Evolutionary conservation across 2,329 filamentous ascomycete genomes (phyloP), one percentile per base, ranked within the genome.

Genomic region (Epichloe coenophiala): DNA sequence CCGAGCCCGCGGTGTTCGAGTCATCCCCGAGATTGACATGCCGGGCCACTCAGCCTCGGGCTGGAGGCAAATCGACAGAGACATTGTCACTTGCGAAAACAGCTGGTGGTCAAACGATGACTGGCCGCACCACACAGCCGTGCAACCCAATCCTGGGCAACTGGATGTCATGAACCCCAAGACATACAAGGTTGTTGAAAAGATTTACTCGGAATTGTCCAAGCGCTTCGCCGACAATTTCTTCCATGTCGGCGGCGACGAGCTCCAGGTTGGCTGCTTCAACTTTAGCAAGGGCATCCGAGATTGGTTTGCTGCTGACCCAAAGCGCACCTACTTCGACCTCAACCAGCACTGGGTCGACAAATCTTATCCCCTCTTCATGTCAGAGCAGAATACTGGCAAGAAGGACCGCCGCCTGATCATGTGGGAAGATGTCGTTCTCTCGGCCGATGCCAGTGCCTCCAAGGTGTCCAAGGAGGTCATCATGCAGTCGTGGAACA

Each of bases 81-180:
- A 68, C 35, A 74, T 80, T 42, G 66, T 81, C 13, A 69, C 77
- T 2, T 81, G 77, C 61, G 64, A 62, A n/a, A 65, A 80, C 60
- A 72, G 72, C 21, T 81, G 77, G 77, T 81, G 77, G 77, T 77
- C 74, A 38, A 80, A 80, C 59, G 77, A 81, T 51, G 62, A 68
- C 55, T 80, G 71, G 71, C 52, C 68, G 1, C 57, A 66, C 6
- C 75, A 79, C 58, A 78, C 75, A 1, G 74, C 33, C 12, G 73
- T 78, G 8, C 65, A 78, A 63, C 76, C 76, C 1, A 77, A 75
- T 57, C 76, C 76, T 0, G 76, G 76, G 19, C 75, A 78, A 54
- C 69, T 78, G 47, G 75, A 78, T 53, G 72, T 77, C 47, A 64
- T 78, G 52, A 74, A 77, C 61, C 68, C 73, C 65, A 72, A 73